Base-by-base conservation (phyloP, 352 stramenopile species). In the Aphanomyces astaci region DNA sequence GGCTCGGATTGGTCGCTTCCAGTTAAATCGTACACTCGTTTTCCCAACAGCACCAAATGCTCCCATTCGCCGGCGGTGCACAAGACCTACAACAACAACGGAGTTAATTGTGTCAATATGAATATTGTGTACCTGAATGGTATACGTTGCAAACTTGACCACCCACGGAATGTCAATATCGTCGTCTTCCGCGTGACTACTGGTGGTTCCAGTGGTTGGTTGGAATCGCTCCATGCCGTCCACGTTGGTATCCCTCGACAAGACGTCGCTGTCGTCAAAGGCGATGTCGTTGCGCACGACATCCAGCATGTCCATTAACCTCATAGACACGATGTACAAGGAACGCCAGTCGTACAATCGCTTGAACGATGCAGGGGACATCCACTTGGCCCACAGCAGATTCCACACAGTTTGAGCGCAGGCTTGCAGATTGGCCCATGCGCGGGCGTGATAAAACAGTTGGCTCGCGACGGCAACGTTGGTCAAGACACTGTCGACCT, bases 1-100 rank as follows among this genome's bases (percentile, higher is more conserved):
- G 75, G 75, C 52, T 90, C 80, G 0, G 82, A 86, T 40, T 24
- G 10, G 11, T 40, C 9, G 25, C 62, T 45, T 22, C 62, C 62
- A 45, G 28, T 60, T 11, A 68, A 52, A 4, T 49, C 39, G 24
- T 68, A 32, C 1, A 24, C 31, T 25, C 62, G 62, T 24, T 68
- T 68, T 4, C 62, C 62, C 11, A 68, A 24, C 3, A 68, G 13
- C 28, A 68, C 62, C n/a, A 68, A 17, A 3, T 45, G 40, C 43
- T 68, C 19, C 62, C 62, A 68, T 48, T 68, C 62, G 10, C 51
- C 27, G 2, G 19, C 62, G 1, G 5, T 22, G n/a, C 62, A 68
- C n/a, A 68, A 32, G 2, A 59, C 56, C 56, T 64, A 64, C 22
- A 54, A 19, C 24, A 63, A 30, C 17, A 43, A n/a, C n/a, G n/a